Evolutionary conservation across 2,329 filamentous ascomycete species (phyloP).

Genomic region (Nannizziopsis arthrosporioides): DNA sequence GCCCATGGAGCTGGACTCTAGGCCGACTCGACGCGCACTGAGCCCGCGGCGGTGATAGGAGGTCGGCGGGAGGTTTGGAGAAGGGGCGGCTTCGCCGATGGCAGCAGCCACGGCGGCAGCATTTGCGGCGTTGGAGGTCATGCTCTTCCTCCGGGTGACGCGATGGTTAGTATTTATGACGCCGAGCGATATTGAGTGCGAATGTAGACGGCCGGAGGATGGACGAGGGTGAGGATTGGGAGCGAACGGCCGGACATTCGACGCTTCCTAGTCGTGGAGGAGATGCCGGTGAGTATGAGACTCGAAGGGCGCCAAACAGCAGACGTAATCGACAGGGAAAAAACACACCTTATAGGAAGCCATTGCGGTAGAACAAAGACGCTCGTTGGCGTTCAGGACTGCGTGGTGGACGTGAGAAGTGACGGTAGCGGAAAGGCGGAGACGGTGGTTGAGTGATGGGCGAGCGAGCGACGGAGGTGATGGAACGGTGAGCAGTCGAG

Average conservation of each 20-base stretch:
- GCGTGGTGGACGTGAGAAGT: too few species aligned
- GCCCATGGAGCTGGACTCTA: constrained; percentile 51
- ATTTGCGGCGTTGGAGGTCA: constrained; percentile 60
- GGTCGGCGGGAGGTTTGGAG: constrained; percentile 44
- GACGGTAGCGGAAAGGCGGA: not conserved
- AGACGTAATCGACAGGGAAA: not conserved
- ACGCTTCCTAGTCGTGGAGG: constrained; percentile 16
- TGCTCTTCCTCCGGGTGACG: constrained; percentile 86
- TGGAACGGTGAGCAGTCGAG: not conserved
- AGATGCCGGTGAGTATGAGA: not conserved
- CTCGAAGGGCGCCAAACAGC: not conserved
- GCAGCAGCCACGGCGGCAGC: constrained; percentile 46
- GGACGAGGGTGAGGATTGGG: constrained; percentile 52
- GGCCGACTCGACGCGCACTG: constrained; percentile 32
- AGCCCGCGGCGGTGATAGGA: constrained; percentile 45
- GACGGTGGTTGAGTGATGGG: not conserved
- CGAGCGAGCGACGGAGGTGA: not conserved
- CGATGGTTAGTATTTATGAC: constrained; percentile 72
- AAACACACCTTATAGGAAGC: constrained; percentile 9
- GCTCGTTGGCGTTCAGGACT: too few species aligned
- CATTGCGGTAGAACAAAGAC: constrained; percentile 2
- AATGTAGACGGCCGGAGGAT: constrained; percentile 59
- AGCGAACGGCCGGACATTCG: constrained; percentile 50
- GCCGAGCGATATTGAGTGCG: constrained; percentile 63
- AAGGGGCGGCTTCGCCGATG: constrained; percentile 48